Percentiles rank a stretch among this genome's conserved stretches.
Evolutionary conservation across 371 early-diverging fungal genomes (phyloP).

Genomic region (Rhizopus arrhizus): DNA sequence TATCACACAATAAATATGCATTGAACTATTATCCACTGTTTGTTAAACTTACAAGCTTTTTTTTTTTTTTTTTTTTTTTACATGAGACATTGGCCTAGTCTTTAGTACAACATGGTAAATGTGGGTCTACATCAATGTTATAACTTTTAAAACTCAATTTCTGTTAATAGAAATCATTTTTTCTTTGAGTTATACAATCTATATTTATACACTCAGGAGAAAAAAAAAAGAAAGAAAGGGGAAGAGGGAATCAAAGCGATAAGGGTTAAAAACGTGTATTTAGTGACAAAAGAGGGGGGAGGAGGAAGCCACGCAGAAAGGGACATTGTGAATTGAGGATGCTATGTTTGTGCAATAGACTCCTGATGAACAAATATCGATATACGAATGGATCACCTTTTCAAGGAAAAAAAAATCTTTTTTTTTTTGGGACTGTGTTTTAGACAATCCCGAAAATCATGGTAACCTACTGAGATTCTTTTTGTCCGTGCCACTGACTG

Average conservation of each 20-base stretch:
- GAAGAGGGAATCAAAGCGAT: not conserved
- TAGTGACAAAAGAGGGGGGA: not conserved
- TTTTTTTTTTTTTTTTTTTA: too few species aligned
- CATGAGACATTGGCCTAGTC: not conserved
- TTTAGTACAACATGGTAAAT: slow-evolving; percentile 2
- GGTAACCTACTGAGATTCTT: too few species aligned
- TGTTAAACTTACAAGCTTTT: too few species aligned
- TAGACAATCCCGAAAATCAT: too few species aligned
- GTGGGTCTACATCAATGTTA: slow-evolving; percentile 1
- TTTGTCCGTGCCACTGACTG: too few species aligned
- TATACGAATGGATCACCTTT: not conserved
- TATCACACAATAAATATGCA: slow-evolving; percentile 1
- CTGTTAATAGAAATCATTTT: not conserved
- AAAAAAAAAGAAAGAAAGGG: not conserved
- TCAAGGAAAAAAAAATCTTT: too few species aligned
- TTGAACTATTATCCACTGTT: not conserved
- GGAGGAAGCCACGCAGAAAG: not conserved
- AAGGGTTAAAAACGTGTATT: not conserved
- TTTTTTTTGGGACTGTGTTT: too few species aligned
- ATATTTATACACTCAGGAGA: not conserved
- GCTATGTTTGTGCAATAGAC: not conserved
- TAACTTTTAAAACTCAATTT: not conserved
- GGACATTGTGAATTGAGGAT: not conserved
- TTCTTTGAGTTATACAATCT: not conserved
- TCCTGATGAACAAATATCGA: not conserved